Conservation (phyloP, 228 moss, liverwort and hornwort genomes). For the Sphagnum magellanicum region DNA sequence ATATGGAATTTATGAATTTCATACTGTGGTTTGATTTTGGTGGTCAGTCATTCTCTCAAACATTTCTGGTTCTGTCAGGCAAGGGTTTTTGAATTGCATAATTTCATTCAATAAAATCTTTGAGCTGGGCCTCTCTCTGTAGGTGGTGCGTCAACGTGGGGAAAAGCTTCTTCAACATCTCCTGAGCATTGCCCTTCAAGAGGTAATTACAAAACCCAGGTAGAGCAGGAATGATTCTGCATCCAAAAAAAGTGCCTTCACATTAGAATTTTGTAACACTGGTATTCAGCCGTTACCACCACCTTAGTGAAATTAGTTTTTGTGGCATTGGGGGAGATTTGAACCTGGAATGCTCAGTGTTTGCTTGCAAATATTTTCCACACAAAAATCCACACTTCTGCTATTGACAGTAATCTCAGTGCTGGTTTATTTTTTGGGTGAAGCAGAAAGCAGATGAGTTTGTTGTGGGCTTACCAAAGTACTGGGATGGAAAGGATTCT, state of each 20-base stretch:
- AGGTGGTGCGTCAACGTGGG: slow-evolving; percentile 79
- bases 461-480: slow-evolving; percentile 77
- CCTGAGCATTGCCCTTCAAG: slow-evolving; percentile 53
- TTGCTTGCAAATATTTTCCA: no score
- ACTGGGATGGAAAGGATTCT: slow-evolving; percentile 70
- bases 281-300: background rate
- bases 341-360: no score
- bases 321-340: background rate
- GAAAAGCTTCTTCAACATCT: slow-evolving; percentile 76
- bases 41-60: no score
- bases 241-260: background rate
- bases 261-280: background rate
- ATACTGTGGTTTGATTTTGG: background rate
- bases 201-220: slow-evolving; percentile 30
- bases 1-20: background rate
- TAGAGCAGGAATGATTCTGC: background rate
- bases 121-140: slow-evolving; percentile 3
- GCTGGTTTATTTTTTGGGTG: background rate
- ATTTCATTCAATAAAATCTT: background rate
- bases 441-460: slow-evolving; percentile 90
- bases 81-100: no score
- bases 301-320: background rate
- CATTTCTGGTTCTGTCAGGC: no score
- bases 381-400: no score
- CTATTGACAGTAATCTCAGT: no score